Conservation (phyloP, 176 grass and related monocot genomes). For the Ampelocalamus luodianensis region DNA sequence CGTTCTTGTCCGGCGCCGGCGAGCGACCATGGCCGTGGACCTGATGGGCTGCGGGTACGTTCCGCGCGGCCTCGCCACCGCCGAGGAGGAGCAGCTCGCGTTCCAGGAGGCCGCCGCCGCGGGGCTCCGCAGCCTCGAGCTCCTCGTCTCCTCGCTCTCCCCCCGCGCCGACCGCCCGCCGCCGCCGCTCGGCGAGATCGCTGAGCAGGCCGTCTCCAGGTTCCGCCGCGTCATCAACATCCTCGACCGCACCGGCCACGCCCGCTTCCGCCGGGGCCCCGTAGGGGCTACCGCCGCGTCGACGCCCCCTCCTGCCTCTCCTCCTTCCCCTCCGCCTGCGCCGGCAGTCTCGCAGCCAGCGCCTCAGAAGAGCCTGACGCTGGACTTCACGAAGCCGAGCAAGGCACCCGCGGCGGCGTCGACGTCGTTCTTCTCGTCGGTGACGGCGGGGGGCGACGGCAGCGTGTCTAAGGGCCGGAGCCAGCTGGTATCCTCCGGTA, state of each 20-base stretch:
- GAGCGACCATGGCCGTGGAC: conserved; percentile 57
- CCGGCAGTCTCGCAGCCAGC: not conserved
- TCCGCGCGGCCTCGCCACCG: not conserved
- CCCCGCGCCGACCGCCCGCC: not conserved
- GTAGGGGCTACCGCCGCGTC: not conserved
- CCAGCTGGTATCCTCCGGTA: conserved; percentile 55
- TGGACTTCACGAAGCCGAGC: conserved; percentile 66
- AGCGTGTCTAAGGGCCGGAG: conserved; percentile 70
- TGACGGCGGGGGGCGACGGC: conserved; percentile 64
- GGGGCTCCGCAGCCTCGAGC: conserved; percentile 77
- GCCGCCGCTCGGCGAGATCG: conserved; percentile 60
- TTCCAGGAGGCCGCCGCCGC: conserved; percentile 77
- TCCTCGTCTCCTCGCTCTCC: conserved; percentile 63
- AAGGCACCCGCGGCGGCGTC: conserved; percentile 37
- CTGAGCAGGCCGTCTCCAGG: conserved; percentile 65
- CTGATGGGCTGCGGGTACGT: conserved; percentile 43
- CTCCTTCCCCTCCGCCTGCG: not conserved
- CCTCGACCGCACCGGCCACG: conserved; percentile 89
- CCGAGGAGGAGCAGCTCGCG: conserved; percentile 48
- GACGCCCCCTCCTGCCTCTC: not conserved
- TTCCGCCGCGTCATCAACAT: conserved; percentile 79
- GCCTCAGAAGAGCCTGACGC: conserved; percentile 38
- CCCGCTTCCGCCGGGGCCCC: conserved; percentile 81
- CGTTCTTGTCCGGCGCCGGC: not conserved
- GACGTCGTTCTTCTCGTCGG: conserved; percentile 69